These are phyloP conservation scores for Plantago major DNA, from an alignment of 257 asterid species.

Conservation along the genomic window DNA sequence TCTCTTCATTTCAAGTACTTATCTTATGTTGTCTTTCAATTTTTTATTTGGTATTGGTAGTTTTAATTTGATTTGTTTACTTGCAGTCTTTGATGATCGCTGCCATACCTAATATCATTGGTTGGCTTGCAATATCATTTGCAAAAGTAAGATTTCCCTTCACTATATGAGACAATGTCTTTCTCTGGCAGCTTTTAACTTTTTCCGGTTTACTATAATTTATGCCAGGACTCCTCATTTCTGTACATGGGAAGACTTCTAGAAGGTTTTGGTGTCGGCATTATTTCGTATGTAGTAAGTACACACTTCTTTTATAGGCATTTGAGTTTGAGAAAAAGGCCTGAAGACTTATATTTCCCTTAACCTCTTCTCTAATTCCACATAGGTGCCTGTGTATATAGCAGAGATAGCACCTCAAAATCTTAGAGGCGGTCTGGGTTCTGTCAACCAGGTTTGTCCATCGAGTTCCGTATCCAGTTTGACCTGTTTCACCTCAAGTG, in stretches of 20 bases:
- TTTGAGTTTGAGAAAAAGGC: conserved; percentile 8
- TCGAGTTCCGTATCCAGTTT: conserved; percentile 11
- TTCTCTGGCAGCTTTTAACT: neutral
- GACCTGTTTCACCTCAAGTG: conserved; percentile 12
- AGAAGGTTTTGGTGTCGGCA: conserved; percentile 44
- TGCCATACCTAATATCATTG: conserved; percentile 86
- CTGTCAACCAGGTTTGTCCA: conserved; percentile 65
- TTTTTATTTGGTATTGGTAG: neutral
- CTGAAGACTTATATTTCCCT: conserved; percentile 6
- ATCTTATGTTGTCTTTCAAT: neutral
- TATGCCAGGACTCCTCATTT: conserved; percentile 20
- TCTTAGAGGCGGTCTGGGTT: conserved; percentile 63
- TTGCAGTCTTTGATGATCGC: conserved; percentile 84
- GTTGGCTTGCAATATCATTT: conserved; percentile 91
- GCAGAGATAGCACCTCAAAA: conserved; percentile 80
- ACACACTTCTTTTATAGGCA: conserved; percentile 1
- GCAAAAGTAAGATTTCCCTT: conserved; percentile 50
- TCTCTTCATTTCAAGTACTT: neutral
- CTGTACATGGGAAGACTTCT: conserved; percentile 44
- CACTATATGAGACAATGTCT: neutral
- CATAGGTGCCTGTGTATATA: conserved; percentile 67
- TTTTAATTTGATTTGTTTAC: conserved; percentile 11
- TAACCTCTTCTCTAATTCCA: conserved; percentile 2
- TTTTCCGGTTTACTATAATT: neutral
- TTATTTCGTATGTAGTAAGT: conserved; percentile 37